Evolutionary conservation across 169 alveolate genomes (phyloP).

Genomic region (Cryptosporidium ubiquitum): DNA sequence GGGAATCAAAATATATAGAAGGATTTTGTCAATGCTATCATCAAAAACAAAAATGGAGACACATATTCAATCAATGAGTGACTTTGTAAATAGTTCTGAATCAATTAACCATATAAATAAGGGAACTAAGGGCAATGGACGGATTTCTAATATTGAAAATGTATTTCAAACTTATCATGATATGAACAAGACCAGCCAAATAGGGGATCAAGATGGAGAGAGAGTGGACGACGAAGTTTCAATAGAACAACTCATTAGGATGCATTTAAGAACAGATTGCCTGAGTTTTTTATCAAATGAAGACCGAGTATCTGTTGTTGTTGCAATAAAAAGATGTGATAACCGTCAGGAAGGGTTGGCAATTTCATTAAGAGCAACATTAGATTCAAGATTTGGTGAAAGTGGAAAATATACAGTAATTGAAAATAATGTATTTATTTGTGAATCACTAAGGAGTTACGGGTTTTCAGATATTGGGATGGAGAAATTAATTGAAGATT

Average conservation of each 20-base stretch:
- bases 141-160: conserved; percentile 1
- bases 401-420: conserved; percentile 41
- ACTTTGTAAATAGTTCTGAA: background rate
- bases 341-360: conserved; percentile 71
- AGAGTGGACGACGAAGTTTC: conserved; percentile 60
- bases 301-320: conserved; percentile 62
- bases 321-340: conserved; percentile 61
- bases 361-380: conserved; percentile 62
- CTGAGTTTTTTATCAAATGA: conserved; percentile 62
- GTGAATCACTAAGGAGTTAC: conserved; percentile 49
- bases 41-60: conserved; percentile 17
- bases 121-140: background rate
- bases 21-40: background rate
- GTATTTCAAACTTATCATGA: conserved; percentile 30
- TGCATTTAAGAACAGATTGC: conserved; percentile 71
- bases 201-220: conserved; percentile 52
- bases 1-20: conserved; percentile 41
- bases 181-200: conserved; percentile 38
- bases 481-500: conserved; percentile 62
- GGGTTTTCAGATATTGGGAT: conserved; percentile 56
- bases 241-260: conserved; percentile 58
- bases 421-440: conserved; percentile 3
- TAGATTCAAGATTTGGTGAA: conserved; percentile 66
- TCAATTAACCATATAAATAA: conserved; percentile 4
- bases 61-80: conserved; percentile 30